These are phyloP conservation scores for Aspergillus taichungensis DNA, from an alignment of 495 filamentous ascomycete species.

Conservation along the genomic window DNA sequence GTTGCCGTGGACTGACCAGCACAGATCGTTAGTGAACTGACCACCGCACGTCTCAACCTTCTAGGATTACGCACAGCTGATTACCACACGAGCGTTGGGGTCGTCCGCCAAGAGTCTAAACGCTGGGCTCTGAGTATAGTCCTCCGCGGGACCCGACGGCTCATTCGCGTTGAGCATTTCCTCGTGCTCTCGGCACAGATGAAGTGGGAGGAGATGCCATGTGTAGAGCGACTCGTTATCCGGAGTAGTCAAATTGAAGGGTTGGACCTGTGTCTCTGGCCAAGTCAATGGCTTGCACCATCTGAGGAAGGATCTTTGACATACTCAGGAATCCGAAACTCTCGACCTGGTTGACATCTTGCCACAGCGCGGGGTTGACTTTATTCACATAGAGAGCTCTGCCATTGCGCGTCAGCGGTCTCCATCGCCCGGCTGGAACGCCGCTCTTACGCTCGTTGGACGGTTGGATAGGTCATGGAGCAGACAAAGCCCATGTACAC, in stretches of 20 bases:
- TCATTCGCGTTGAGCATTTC: constrained; percentile 35
- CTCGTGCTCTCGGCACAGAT: constrained; percentile 43
- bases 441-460: constrained; percentile 41
- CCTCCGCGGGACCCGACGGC: constrained; percentile 28
- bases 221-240: constrained; percentile 52
- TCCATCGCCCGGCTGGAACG: not conserved
- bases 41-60: not conserved
- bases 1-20: constrained; percentile 36
- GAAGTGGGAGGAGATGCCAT: constrained; percentile 54
- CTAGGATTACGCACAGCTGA: constrained; percentile 40
- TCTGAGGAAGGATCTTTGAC: constrained; percentile 11
- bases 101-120: constrained; percentile 47
- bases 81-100: constrained; percentile 47
- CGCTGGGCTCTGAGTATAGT: constrained; percentile 36
- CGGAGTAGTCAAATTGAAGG: constrained; percentile 45
- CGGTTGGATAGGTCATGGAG: constrained; percentile 36
- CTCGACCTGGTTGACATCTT: constrained; percentile 62
- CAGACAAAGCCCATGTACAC: constrained; percentile 42
- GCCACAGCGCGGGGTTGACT: constrained; percentile 57
- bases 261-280: constrained; percentile 50
- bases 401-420: too few relatives aligned
- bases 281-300: constrained; percentile 4
- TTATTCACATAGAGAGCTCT: constrained; percentile 75
- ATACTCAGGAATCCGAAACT: constrained; percentile 75
- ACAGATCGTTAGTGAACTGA: not conserved